A percentile compares a stretch with the other conserved stretches of the same genome.
phyloP scores from a whole-genome alignment of 2,329 filamentous ascomycete species.

The Plenodomus lindquistii region DNA sequence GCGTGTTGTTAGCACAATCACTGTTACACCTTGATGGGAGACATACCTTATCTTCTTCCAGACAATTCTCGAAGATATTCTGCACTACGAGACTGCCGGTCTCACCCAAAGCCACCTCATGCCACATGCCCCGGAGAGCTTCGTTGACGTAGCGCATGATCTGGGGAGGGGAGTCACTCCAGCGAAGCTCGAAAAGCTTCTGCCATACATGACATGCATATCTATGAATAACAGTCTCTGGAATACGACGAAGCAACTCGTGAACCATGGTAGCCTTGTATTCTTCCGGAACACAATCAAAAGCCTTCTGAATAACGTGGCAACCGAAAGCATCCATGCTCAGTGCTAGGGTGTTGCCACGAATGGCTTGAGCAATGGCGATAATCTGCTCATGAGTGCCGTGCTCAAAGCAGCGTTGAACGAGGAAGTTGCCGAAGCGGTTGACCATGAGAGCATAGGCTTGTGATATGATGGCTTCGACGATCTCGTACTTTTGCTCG shows the following conservation, averaged over 20 bases:
- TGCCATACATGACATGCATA: constrained; percentile 99
- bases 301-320: constrained; percentile 97
- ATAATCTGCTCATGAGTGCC: constrained; percentile 91
- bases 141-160: constrained; percentile 99
- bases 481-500: constrained; percentile 96
- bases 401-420: constrained; percentile 98
- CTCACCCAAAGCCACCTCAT: constrained; percentile 94
- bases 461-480: constrained; percentile 92
- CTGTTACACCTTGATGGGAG: neutral
- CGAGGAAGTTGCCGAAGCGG: constrained; percentile 96
- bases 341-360: constrained; percentile 88
- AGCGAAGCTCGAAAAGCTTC: constrained; percentile 96
- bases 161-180: constrained; percentile 91
- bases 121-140: constrained; percentile 94
- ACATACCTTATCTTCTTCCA: constrained; percentile 93
- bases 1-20: constrained; percentile 4
- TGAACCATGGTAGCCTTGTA: constrained; percentile 99
- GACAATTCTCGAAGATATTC: constrained; percentile 99
- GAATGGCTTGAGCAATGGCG: constrained; percentile 90
- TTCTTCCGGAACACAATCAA: constrained; percentile 95
- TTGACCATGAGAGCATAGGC: constrained; percentile 98
- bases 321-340: constrained; percentile 99
- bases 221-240: constrained; percentile 96
- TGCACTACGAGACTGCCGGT: constrained; percentile 97
- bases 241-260: constrained; percentile 90